A percentile compares a stretch with the other conserved stretches of the same genome.
Conservation (phyloP, 1,284 basidiomycete genomes). For the Bjerkandera adusta region DNA sequence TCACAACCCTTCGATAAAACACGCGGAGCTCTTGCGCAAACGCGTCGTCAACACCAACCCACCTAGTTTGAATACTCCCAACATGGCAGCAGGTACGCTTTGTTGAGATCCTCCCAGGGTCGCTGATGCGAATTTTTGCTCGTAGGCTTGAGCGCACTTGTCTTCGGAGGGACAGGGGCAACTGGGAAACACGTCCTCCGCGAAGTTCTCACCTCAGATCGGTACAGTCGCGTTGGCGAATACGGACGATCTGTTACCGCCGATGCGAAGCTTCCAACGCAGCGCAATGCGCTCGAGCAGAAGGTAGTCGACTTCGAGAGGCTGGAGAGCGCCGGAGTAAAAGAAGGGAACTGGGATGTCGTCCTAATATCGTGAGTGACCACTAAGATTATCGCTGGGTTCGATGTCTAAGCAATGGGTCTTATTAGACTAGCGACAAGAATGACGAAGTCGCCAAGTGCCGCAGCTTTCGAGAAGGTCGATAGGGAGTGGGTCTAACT, state of each 20-base stretch:
- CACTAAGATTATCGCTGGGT: no score
- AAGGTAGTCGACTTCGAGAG: constrained; percentile 68
- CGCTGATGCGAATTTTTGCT: no score
- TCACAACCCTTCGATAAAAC: no score
- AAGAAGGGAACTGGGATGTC: constrained; percentile 61
- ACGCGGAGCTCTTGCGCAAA: no score
- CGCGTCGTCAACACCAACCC: no score
- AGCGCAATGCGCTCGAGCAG: constrained; percentile 56
- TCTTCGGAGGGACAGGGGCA: constrained; percentile 68
- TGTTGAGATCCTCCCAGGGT: no score
- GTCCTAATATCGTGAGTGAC: constrained; percentile 54
- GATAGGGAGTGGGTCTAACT: constrained; percentile 62
- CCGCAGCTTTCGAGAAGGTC: constrained; percentile 68
- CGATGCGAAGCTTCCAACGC: constrained; percentile 34
- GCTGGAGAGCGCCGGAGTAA: constrained; percentile 46
- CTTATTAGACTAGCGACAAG: constrained; percentile 71
- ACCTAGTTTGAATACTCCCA: no score
- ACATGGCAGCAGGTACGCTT: no score
- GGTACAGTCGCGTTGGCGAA: constrained; percentile 59
- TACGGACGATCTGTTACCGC: constrained; percentile 59
- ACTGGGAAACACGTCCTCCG: constrained; percentile 55
- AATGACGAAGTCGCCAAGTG: constrained; percentile 56
- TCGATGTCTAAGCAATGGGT: neutral
- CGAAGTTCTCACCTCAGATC: constrained; percentile 51
- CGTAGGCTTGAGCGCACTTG: constrained; percentile 46